Evolutionary conservation across 495 filamentous ascomycete genomes (phyloP), one percentile per base, ranked within the genome.

Genomic region (Rostrohypoxylon terebratum): DNA sequence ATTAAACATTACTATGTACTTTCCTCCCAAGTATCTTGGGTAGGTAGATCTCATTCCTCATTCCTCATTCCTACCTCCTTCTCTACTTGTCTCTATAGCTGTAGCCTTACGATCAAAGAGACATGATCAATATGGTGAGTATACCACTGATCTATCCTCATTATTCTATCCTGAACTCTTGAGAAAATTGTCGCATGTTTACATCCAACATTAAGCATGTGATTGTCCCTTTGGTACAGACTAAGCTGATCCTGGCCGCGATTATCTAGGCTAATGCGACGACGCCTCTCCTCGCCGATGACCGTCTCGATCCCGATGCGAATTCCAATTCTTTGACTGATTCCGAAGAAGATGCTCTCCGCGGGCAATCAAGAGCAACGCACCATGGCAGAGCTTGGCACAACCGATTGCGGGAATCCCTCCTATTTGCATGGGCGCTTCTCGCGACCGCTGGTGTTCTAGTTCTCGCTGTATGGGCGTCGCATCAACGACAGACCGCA

Each of bases 351-450:
- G 67, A 73, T 66, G 61, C 55, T 0, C 70, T 70, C 50, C 76
- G 66, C n/a, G 74, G 68, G 25, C 69, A 68, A 36, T 72, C 73
- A 31, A 40, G 50, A 42, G 67, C 75, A 20, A 72, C 73, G 0
- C 74, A 55, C 3, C 9, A 66, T 25, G 64, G 74, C 34, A 74
- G 69, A 40, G 38, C 71, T 45, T 76, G 71, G 74, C 66, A 66
- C 3, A 66, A 73, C 40, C 73, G 78, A 42, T 6, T 80, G 36
- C 79, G 84, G 38, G 86, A 96, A 71, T 77, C 94, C 54, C 89
- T 90, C 4, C 79, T 97, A 42, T 94, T 97, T 70, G 81, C 87
- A 23, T 99, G 96, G 95, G 95, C 95, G 14, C 72, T 96, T 13
- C 76, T 96, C n/a, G 96, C 95, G 5, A 98, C 95, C 0, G 87